phyloP scores from a whole-genome alignment of 495 filamentous ascomycete species.

The Hypoxylon lienhwacheense region DNA sequence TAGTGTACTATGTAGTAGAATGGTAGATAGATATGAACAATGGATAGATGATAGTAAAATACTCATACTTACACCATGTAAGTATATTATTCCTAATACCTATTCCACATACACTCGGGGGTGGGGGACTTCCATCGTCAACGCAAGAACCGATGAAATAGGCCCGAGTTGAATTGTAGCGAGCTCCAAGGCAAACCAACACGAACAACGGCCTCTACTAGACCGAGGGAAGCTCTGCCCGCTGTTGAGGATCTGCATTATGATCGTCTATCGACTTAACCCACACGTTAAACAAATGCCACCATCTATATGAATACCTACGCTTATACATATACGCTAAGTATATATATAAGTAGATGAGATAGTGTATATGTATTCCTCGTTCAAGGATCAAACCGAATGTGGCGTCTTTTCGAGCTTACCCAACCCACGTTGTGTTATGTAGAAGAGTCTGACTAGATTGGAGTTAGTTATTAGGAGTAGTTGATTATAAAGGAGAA shows the following conservation, averaged over 20 bases:
- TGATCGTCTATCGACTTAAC: slow-evolving; percentile 7
- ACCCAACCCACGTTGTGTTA: slow-evolving; percentile 35
- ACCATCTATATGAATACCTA: no score
- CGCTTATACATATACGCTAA: no score
- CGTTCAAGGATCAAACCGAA: slow-evolving; percentile 11
- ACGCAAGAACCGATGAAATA: slow-evolving; percentile 33
- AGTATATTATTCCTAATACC: no score
- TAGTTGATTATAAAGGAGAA: no score
- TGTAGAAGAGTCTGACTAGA: slow-evolving; percentile 2
- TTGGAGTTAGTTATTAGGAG: no score
- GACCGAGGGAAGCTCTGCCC: slow-evolving; percentile 17
- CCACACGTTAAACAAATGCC: no score
- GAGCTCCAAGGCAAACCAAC: slow-evolving; percentile 26
- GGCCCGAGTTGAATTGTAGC: slow-evolving; percentile 28
- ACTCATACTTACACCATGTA: slow-evolving; percentile 18
- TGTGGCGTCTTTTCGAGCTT: slow-evolving; percentile 18
- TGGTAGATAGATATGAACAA: no score
- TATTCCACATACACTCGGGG: slow-evolving; percentile 16
- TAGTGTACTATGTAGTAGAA: no score
- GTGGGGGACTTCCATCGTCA: slow-evolving; percentile 31
- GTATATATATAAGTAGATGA: no score
- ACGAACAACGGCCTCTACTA: slow-evolving; percentile 32
- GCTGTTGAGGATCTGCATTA: slow-evolving; percentile 24
- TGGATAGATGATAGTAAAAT: no score
- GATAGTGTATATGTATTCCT: not conserved